phyloP scores from a whole-genome alignment of 306 rosid genomes.

The Benincasa hispida region DNA sequence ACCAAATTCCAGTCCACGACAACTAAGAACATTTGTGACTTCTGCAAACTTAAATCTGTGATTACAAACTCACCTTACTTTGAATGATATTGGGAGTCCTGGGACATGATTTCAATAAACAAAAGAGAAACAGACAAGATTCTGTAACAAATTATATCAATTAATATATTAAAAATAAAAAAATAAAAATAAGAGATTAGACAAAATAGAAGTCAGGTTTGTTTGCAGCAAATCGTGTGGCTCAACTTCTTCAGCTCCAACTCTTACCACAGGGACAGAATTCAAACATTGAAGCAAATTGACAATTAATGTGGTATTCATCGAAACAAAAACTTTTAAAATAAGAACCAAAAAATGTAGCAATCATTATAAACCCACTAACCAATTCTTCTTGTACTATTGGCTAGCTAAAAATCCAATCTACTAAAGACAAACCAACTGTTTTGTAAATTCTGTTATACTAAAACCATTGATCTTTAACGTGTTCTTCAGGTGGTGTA shows the following conservation, averaged over 20 bases:
- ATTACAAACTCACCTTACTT: not conserved
- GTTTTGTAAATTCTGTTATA: not conserved
- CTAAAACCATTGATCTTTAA: not conserved
- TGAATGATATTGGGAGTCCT: not conserved
- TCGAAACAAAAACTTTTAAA: no score
- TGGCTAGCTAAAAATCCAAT: not conserved
- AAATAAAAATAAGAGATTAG: not conserved
- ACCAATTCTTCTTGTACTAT: not conserved
- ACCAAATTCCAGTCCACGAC: no score
- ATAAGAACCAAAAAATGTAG: not conserved
- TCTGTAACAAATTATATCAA: not conserved
- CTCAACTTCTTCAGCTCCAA: not conserved
- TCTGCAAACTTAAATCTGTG: no score
- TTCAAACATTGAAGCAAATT: no score
- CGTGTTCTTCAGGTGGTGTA: not conserved
- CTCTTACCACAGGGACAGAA: no score
- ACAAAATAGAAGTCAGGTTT: not conserved
- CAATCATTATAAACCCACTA: not conserved
- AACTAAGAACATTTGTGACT: no score
- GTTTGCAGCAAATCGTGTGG: not conserved
- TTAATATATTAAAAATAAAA: not conserved
- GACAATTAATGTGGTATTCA: no score
- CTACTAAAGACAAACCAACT: not conserved
- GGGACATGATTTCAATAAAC: not conserved
- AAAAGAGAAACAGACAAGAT: not conserved